phyloP scores from a whole-genome alignment of 2,329 filamentous ascomycete genomes.

The Alternaria infectoria region DNA sequence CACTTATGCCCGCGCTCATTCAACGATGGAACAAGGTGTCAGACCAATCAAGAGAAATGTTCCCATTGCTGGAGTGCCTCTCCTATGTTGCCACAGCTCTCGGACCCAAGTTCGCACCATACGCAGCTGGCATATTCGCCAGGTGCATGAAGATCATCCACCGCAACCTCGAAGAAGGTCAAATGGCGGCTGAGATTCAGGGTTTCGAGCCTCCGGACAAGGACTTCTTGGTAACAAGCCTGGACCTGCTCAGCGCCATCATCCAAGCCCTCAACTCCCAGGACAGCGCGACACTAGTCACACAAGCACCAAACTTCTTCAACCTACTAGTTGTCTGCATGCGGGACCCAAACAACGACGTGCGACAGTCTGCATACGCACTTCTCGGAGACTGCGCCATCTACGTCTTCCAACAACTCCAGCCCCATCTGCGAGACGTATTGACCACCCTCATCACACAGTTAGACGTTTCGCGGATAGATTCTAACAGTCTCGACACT shows the following conservation, averaged over 20 bases:
- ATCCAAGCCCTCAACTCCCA: slow-evolving; percentile 82
- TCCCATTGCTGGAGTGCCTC: slow-evolving; percentile 93
- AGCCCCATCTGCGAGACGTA: slow-evolving; percentile 73
- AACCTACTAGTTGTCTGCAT: slow-evolving; percentile 90
- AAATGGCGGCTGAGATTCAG: slow-evolving; percentile 72
- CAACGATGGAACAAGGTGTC: slow-evolving; percentile 84
- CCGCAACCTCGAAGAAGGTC: slow-evolving; percentile 81
- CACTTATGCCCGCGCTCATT: slow-evolving; percentile 92
- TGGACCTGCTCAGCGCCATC: slow-evolving; percentile 91
- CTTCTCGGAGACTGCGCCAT: slow-evolving; percentile 93
- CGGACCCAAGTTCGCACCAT: slow-evolving; percentile 80
- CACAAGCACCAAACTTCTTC: slow-evolving; percentile 80
- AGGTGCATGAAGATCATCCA: slow-evolving; percentile 92
- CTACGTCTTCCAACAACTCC: slow-evolving; percentile 84
- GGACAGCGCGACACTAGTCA: slow-evolving; percentile 78
- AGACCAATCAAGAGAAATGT: slow-evolving; percentile 90
- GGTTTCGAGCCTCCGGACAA: slow-evolving; percentile 83
- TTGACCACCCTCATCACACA: slow-evolving; percentile 85
- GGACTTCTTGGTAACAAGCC: slow-evolving; percentile 93
- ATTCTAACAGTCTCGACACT: slow-evolving; percentile 79
- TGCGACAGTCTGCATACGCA: slow-evolving; percentile 94
- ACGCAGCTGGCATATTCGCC: slow-evolving; percentile 82
- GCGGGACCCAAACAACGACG: slow-evolving; percentile 88
- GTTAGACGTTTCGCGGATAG: slow-evolving; percentile 73
- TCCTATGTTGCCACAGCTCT: slow-evolving; percentile 92